Base-by-base conservation (phyloP, 2,329 filamentous ascomycete genomes). In the Apiospora koreana region DNA sequence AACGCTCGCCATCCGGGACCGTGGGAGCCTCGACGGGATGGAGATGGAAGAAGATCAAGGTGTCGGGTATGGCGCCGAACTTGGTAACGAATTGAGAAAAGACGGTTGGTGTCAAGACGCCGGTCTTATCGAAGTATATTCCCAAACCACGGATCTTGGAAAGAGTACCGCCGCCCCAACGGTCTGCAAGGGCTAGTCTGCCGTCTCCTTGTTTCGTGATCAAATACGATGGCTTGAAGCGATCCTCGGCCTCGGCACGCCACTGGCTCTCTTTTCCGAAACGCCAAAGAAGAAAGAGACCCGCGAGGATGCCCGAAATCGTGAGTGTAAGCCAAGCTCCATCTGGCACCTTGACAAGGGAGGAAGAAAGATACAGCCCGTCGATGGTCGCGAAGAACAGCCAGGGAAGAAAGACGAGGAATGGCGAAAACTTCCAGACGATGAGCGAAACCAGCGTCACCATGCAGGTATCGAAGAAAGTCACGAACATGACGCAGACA, bases 261-360 rank as follows among this genome's bases (percentile, higher is more conserved):
- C 93, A 95, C 77, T 95, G 93, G 71, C 89, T 86, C 76, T 94
- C 92, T 78, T 95, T 94, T 21, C 93, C 93, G 75, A 90, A 95
- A 42, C 93, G 88, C 93, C 93, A 95, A 14, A 94, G 85, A 2
- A 94, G 84, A 76, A 95, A 92, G 58, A 94, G 80, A 58, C 80
- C 82, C 0, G 90, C 87, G 1, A 95, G 85, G 10, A 92, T 81
- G 3, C 84, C 82, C 0, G 92, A 86, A 6, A 95, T 83, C 0
- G 89, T 83, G 1, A 94, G 81, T 0, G 93, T 94, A 76, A 95
- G 93, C 93, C 93, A 95, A 1, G 92, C 93, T 1, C 93, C 93
- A 12, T 91, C 85, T 0, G 93, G 92, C 0, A 95, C 90, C 77
- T 95, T 95, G 65, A 85, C 90, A 0, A 94, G 83, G 0, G 91